Conservation (phyloP, 345 rosid species). For the Moricandia moricandioides region DNA sequence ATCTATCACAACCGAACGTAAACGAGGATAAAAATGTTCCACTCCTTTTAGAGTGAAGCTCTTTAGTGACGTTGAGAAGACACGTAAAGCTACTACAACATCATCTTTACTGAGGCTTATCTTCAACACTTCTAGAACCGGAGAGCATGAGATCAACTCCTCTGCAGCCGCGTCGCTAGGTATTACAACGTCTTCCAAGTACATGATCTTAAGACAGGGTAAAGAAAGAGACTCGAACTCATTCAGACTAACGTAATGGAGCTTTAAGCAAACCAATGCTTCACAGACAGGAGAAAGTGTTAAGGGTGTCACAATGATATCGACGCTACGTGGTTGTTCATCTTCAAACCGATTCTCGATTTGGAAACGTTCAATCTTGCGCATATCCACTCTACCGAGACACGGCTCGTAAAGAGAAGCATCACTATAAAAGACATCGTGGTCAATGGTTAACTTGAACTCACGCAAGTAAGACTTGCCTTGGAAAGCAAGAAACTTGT, state of each 20-base stretch:
- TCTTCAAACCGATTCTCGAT: not conserved
- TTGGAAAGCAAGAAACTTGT: not conserved
- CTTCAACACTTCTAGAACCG: not conserved
- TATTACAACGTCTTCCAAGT: not conserved
- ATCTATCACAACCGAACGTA: not conserved
- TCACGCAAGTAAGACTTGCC: not conserved
- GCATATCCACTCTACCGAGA: not conserved
- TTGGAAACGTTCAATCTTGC: not conserved
- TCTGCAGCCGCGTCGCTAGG: not conserved
- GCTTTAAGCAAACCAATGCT: not conserved
- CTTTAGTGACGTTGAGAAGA: not conserved
- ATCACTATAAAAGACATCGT: not conserved
- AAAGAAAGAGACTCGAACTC: not conserved
- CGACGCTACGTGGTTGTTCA: not conserved
- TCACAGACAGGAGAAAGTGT: not conserved
- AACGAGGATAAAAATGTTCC: not conserved
- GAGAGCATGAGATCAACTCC: not conserved
- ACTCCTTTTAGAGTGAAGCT: not conserved
- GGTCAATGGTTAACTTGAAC: constrained; percentile 1
- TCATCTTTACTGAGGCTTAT: not conserved
- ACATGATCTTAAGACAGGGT: constrained; percentile 10
- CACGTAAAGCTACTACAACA: not conserved
- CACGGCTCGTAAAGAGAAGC: not conserved
- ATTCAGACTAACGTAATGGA: not conserved
- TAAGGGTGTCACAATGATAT: not conserved